Evolutionary conservation across 371 early-diverging fungal species (phyloP).

Genomic region (Mucor ambiguus): DNA sequence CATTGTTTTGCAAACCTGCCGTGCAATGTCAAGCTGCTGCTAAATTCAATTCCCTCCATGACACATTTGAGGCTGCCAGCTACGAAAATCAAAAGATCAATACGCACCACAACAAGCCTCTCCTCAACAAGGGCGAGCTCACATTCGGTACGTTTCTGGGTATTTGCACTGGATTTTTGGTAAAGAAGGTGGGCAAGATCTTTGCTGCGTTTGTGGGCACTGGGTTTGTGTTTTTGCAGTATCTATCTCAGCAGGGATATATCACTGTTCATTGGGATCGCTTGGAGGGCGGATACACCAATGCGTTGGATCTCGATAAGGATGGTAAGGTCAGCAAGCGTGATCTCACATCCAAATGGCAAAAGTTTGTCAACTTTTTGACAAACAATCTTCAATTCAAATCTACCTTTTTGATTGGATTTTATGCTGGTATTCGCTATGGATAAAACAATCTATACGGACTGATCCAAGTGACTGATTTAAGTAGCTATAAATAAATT

Average conservation of each 20-base stretch:
- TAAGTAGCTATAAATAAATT: neutral
- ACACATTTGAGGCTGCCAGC: neutral
- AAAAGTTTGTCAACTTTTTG: constrained; percentile 47
- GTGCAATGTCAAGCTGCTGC: constrained; percentile 38
- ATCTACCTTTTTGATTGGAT: constrained; percentile 56
- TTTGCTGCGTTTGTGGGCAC: constrained; percentile 44
- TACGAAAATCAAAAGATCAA: neutral
- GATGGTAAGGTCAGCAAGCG: constrained; percentile 55
- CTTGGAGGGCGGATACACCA: constrained; percentile 43
- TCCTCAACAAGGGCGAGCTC: constrained; percentile 43
- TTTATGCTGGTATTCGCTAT: constrained; percentile 55
- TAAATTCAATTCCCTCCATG: neutral
- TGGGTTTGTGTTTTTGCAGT: constrained; percentile 48
- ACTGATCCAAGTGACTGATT: neutral
- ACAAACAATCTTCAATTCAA: constrained; percentile 66
- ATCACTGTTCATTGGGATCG: constrained; percentile 60
- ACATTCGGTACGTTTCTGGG: constrained; percentile 53
- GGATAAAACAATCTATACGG: constrained; percentile 32
- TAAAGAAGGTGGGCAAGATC: constrained; percentile 50
- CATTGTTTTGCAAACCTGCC: constrained; percentile 26
- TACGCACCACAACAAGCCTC: constrained; percentile 11
- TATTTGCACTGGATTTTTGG: constrained; percentile 48
- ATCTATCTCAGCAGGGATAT: constrained; percentile 55
- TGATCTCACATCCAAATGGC: constrained; percentile 48
- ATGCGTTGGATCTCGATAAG: constrained; percentile 45